Base-by-base conservation (phyloP, 2,329 filamentous ascomycete genomes). In the Nemania sp. region DNA sequence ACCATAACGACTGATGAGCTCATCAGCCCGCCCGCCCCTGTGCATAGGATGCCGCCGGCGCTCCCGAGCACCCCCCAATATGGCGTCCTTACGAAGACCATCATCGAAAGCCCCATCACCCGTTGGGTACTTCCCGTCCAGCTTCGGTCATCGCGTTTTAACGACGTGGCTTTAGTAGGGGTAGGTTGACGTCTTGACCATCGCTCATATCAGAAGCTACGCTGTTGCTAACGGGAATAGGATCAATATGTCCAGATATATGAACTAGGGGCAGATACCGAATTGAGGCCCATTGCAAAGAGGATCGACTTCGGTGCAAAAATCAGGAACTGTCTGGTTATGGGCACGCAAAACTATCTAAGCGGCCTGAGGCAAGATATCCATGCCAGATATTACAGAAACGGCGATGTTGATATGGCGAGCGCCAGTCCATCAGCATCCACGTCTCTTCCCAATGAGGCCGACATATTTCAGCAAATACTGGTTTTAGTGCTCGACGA, bases 161-260 rank as follows among this genome's bases (percentile, higher is more conserved):
- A 95, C 67, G 93, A 98, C 77, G 86, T 97, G 65, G 88, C 93
- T 39, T 92, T 97, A 68, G 83, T 99, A 59, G 91, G 92, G 55
- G 87, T 90, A 80, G 76, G 86, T 82, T 70, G 72, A 53, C 73
- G 70, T 51, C 17, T 13, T 42, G 15, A 6, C 5, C n/a, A 15
- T 32, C n/a, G 20, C 20, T 15, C 9, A 20, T 37, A 15, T n/a
- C 15, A 21, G 3, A 10, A 17, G 10, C 2, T n/a, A 5, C 21
- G n/a, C 6, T 20, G 13, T 56, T 11, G 46, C 61, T 66, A 42
- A 66, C 43, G 45, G 39, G 48, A 29, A 58, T 63, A 90, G 87
- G 90, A 96, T 66, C 84, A 90, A 64, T 91, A 87, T 68, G 83
- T 99, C 46, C 89, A 94, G 67, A 86, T 98, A 65, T 90, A 88